A percentile compares a stretch with the other conserved stretches of the same genome.
phyloP scores from a whole-genome alignment of 2,329 filamentous ascomycete species.

The Xylaria sp. region DNA sequence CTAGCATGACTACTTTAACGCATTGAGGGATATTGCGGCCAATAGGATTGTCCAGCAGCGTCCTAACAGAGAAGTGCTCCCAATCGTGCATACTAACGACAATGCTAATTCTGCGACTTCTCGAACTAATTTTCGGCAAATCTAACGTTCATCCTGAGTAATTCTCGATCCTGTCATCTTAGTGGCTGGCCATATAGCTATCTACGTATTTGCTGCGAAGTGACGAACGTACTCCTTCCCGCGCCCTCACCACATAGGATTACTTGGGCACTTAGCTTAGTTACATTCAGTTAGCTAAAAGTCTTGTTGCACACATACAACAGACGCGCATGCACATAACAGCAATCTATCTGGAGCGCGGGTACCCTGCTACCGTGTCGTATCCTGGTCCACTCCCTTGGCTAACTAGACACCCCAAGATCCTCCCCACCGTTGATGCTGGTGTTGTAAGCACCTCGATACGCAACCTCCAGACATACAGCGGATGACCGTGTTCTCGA shows the following conservation, averaged over 20 bases:
- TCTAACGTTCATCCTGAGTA: slow-evolving; percentile 2
- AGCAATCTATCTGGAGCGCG: slow-evolving; percentile 12
- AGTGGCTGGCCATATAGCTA: slow-evolving; percentile 12
- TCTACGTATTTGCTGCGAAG: neutral
- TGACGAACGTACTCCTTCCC: slow-evolving; percentile 24
- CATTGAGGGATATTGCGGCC: slow-evolving; percentile 25
- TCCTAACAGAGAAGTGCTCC: slow-evolving; percentile 9
- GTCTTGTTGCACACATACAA: slow-evolving; percentile 1
- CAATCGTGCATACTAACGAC: slow-evolving; percentile 26
- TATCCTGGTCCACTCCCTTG: slow-evolving; percentile 17
- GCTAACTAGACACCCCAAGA: slow-evolving; percentile 25
- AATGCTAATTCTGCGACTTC: slow-evolving; percentile 22
- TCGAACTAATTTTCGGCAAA: slow-evolving; percentile 21
- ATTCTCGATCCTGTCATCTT: slow-evolving; percentile 7
- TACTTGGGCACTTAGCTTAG: neutral
- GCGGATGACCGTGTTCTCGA: slow-evolving; percentile 28
- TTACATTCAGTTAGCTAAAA: neutral
- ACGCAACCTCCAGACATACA: slow-evolving; percentile 20
- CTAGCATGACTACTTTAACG: slow-evolving; percentile 15
- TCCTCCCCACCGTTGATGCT: slow-evolving; percentile 18
- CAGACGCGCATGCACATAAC: slow-evolving; percentile 11
- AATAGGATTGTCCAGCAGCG: slow-evolving; percentile 16
- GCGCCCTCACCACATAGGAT: slow-evolving; percentile 6
- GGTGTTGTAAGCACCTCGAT: slow-evolving; percentile 16
- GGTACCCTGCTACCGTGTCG: slow-evolving; percentile 20